Evolutionary conservation across 176 grass and related monocot species (phyloP).

Genomic region (Dendrocalamus sinicus): DNA sequence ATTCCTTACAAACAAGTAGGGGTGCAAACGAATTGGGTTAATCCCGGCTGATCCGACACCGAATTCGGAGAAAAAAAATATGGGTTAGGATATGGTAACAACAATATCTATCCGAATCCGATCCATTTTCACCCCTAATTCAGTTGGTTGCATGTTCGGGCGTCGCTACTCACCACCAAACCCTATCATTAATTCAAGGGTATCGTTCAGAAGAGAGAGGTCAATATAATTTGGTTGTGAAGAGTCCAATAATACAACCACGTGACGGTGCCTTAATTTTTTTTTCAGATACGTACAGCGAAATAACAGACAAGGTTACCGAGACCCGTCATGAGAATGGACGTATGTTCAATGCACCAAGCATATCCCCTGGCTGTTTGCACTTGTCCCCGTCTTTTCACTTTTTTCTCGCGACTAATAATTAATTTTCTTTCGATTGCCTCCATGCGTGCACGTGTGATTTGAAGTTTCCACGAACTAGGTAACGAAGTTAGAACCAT

Average conservation of each 20-base stretch:
- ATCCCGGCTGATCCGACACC: too few relatives aligned
- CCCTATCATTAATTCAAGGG: background rate
- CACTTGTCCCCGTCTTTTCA: background rate
- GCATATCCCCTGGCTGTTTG: background rate
- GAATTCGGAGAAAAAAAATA: too few relatives aligned
- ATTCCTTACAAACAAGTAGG: too few relatives aligned
- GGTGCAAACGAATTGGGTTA: too few relatives aligned
- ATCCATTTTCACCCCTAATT: too few relatives aligned
- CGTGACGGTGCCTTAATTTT: background rate
- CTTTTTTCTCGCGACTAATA: background rate
- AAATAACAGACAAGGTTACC: background rate
- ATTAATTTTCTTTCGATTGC: background rate
- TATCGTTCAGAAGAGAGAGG: background rate
- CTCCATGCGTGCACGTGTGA: background rate
- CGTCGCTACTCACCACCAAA: too few relatives aligned
- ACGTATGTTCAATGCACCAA: background rate
- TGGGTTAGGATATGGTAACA: too few relatives aligned
- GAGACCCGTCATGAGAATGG: background rate
- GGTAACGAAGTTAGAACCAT: background rate
- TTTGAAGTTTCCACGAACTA: background rate
- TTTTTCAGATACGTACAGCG: background rate
- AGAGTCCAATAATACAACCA: background rate
- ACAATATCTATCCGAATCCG: too few relatives aligned
- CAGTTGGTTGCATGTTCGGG: too few relatives aligned
- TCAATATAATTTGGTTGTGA: background rate